Base-by-base conservation (phyloP, 306 rosid species). In the Notholithocarpus densiflorus region DNA sequence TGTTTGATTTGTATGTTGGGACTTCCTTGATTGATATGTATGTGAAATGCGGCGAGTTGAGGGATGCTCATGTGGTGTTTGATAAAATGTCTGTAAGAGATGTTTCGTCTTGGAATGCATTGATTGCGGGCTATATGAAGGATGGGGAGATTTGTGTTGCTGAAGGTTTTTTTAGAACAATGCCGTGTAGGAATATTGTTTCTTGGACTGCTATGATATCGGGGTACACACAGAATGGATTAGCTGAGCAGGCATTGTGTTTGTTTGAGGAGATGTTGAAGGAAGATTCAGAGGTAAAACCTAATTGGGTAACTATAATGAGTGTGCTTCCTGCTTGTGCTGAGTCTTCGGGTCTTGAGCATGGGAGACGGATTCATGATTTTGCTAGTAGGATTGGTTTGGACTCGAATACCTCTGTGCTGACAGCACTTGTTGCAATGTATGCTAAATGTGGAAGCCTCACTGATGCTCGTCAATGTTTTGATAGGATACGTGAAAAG, bases 121-220 rank as follows among this genome's bases (percentile, higher is more conserved):
- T 72, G 60, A 53, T 72, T 24, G 76, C 64, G 2, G 76, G 76
- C 0, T 72, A 72, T 26, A 53, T 72, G 76, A 72, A 17, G 43
- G 37, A 54, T 27, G 76, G 76, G 37, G 76, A 53, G 54, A 53
- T 72, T 54, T 7, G 1, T 51, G 48, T 52, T 18, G 89, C 89
- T 32, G 84, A 82, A 10, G 55, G 43, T 70, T 54, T 82, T 21
- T 86, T 86, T 11, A 80, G 81, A 59, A 74, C 52, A 55, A 86
- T 86, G 87, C 80, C 81, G 0, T 48, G 26, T 23, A 75, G 82
- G 68, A 83, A 86, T 74, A 74, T 83, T 18, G 74, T 83, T 43
- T 80, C 89, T 48, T 83, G 89, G 89, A 86, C 84, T 4, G 60
- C 79, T 13, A 79, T 86, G 89, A 80, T 86, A 20, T 74, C 82